A percentile compares a stretch with the other conserved stretches of the same genome.
Evolutionary conservation across 495 filamentous ascomycete species (phyloP).

Genomic region (Cladorrhinum samala): DNA sequence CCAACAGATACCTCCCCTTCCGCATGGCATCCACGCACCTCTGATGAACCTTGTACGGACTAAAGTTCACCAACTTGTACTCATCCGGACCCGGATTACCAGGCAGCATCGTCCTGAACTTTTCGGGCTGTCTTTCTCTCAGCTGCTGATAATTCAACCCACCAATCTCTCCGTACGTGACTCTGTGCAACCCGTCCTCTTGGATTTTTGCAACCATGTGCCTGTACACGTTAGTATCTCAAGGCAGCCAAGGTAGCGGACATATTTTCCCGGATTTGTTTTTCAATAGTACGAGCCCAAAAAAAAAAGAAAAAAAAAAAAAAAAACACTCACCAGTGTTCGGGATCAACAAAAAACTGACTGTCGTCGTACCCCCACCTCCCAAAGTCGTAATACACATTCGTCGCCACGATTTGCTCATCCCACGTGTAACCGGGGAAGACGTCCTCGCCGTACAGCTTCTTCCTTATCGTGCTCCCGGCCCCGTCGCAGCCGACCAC

Average conservation of each 20-base stretch:
- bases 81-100: constrained; percentile 47
- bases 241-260: neutral
- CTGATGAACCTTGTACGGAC: constrained; percentile 51
- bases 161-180: constrained; percentile 48
- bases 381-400: constrained; percentile 32
- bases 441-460: constrained; percentile 47
- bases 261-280: no score
- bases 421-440: constrained; percentile 56
- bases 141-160: constrained; percentile 43
- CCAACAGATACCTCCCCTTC: constrained; percentile 44
- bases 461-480: constrained; percentile 46
- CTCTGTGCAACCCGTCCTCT: constrained; percentile 49
- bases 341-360: constrained; percentile 50
- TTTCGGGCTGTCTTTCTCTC: constrained; percentile 39
- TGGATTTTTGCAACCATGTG: constrained; percentile 51
- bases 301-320: neutral
- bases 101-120: constrained; percentile 46
- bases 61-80: constrained; percentile 43
- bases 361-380: constrained; percentile 41
- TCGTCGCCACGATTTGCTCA: constrained; percentile 57
- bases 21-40: constrained; percentile 45
- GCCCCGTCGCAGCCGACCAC: constrained; percentile 55
- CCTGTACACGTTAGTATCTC: constrained; percentile 23
- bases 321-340: constrained; percentile 13
- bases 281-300: neutral